Percentiles rank a stretch among this genome's conserved stretches.
These are phyloP conservation scores for Croton setiger DNA, from an alignment of 441 rosid genomes.

Conservation along the genomic window DNA sequence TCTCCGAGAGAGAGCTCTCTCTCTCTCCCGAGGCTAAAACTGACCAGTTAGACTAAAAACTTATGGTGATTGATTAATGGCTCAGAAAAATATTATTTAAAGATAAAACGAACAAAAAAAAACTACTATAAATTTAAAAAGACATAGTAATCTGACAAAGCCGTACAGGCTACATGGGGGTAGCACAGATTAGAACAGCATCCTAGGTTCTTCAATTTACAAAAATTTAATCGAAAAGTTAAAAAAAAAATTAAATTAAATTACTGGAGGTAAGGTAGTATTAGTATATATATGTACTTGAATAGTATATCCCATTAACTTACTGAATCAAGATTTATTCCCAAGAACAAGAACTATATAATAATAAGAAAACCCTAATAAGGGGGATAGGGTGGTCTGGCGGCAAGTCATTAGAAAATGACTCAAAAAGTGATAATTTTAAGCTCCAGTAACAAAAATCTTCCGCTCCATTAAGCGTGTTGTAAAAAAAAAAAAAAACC, in stretches of 20 bases:
- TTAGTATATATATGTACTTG: not conserved
- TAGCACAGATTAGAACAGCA: conserved; percentile 56
- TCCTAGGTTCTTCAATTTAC: conserved; percentile 42
- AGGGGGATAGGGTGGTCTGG: too few species aligned
- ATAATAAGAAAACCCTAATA: conserved; percentile 10
- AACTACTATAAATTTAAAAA: not conserved
- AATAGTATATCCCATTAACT: conserved; percentile 15
- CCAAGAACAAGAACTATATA: not conserved
- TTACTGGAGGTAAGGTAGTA: not conserved
- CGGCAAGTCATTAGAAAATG: too few species aligned
- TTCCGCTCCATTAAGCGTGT: too few species aligned
- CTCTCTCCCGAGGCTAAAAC: not conserved
- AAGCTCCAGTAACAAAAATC: too few species aligned
- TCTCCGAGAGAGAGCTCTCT: too few species aligned
- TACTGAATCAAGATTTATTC: conserved; percentile 21
- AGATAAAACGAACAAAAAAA: not conserved
- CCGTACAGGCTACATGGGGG: conserved; percentile 39
- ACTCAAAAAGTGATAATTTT: too few species aligned
- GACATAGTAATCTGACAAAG: conserved; percentile 26
- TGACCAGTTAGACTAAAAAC: not conserved
- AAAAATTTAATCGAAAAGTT: not conserved
- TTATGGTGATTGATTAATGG: not conserved
- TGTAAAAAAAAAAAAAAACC: too few species aligned
- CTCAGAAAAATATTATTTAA: not conserved
- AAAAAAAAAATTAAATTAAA: not conserved